A percentile compares a stretch with the other conserved stretches of the same genome.
Evolutionary conservation across 2,329 filamentous ascomycete species (phyloP).

Genomic region (Venturia nashicola): DNA sequence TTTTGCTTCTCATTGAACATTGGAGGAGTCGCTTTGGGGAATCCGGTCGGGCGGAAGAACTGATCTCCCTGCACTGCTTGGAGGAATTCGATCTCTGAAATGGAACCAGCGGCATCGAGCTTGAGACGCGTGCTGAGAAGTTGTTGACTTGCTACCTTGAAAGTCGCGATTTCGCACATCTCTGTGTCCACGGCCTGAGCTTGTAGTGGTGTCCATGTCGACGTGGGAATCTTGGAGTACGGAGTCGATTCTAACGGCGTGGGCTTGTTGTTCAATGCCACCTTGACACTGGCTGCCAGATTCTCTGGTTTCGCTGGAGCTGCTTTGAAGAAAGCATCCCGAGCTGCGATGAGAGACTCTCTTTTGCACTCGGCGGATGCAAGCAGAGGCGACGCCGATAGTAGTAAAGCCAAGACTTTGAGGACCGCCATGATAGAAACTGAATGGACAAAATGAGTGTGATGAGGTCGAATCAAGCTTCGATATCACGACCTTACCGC

Average conservation of each 20-base stretch:
- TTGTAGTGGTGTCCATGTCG: not conserved
- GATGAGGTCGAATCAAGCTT: not conserved
- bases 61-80: constrained; percentile 10
- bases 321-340: constrained; percentile 6
- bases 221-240: not conserved
- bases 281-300: constrained; percentile 2
- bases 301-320: not conserved
- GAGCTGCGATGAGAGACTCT: not conserved
- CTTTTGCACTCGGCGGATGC: not conserved
- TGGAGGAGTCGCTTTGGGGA: constrained; percentile 3
- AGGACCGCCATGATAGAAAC: not conserved
- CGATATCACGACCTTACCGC: not conserved
- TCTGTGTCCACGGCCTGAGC: constrained; percentile 8
- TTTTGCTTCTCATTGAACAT: not conserved
- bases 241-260: constrained; percentile 3
- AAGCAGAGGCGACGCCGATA: not conserved
- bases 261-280: constrained; percentile 5
- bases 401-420: not conserved
- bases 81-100: constrained; percentile 10
- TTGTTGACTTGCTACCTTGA: constrained; percentile 3
- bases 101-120: constrained; percentile 4
- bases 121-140: constrained; percentile 7
- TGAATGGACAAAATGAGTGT: not conserved
- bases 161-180: constrained; percentile 10
- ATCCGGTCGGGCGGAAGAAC: constrained; percentile 10